Base-by-base conservation (phyloP, 139 green algal species). In the Yamagishiella unicocca region DNA sequence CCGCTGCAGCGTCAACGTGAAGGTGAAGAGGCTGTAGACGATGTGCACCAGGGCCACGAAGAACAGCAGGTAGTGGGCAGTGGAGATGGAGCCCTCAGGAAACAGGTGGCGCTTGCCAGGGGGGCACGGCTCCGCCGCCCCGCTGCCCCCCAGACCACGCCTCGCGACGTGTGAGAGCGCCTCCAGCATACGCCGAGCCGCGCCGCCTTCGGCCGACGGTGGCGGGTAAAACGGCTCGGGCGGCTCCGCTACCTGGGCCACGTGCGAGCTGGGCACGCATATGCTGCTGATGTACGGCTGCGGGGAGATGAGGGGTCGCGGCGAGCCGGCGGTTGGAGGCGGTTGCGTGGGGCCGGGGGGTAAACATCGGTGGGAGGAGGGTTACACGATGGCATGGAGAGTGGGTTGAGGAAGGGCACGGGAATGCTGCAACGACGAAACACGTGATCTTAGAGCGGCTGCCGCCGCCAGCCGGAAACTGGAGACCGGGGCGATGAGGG, bases 261-360 rank as follows among this genome's bases (percentile, higher is more conserved):
- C n/a, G 38, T 8, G n/a, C 12, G 29, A 46, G 79, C 61, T 75
- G 61, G 21, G 5, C 1, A 85, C 79, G 42, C 79, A 85, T 19
- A 85, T 85, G 27, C 62, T 75, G n/a, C n/a, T 25, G 62, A 85
- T 85, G 61, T 75, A 85, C 17, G 79, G 79, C 79, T 85, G 79
- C 29, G 40, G 61, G 10, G 38, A 29, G 7, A 73, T n/a, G 25
- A 37, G 7, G 12, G n/a, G n/a, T n/a, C n/a, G n/a, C n/a, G n/a
- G n/a, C n/a, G n/a, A n/a, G n/a, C n/a, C n/a, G n/a, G n/a, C n/a
- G n/a, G n/a, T n/a, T n/a, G n/a, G n/a, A n/a, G n/a, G n/a, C n/a
- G n/a, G n/a, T n/a, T n/a, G n/a, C n/a, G n/a, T n/a, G n/a, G n/a
- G n/a, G n/a, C n/a, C n/a, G n/a, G n/a, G n/a, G n/a, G n/a, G n/a